phyloP scores from a whole-genome alignment of 2,329 filamentous ascomycete species.

The Plectosphaerella cucumerina region DNA sequence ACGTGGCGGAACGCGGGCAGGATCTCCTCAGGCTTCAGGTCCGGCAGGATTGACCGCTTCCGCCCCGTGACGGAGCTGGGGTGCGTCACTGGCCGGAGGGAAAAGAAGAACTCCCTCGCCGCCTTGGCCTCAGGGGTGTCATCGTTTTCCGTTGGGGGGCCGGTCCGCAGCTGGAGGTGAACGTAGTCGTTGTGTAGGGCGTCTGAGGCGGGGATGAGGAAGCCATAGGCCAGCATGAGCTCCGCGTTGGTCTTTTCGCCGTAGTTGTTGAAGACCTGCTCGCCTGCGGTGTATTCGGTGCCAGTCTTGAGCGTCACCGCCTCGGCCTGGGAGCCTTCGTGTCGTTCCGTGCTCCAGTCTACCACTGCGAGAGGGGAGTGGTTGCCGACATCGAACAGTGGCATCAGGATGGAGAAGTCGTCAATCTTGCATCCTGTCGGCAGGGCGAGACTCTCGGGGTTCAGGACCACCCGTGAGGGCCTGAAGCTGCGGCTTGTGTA shows the following conservation, averaged over 20 bases:
- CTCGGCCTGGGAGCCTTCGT: background rate
- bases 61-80: conserved; percentile 43
- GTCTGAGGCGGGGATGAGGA: conserved; percentile 45
- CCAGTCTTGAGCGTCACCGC: conserved; percentile 30
- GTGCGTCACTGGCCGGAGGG: conserved; percentile 43
- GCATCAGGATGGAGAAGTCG: conserved; percentile 65
- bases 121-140: conserved; percentile 14
- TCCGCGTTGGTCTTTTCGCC: conserved; percentile 71
- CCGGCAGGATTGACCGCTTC: conserved; percentile 29
- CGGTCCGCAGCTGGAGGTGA: conserved; percentile 45
- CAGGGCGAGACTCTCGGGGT: conserved; percentile 22
- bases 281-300: conserved; percentile 44
- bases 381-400: conserved; percentile 69
- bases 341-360: conserved; percentile 44
- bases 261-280: conserved; percentile 67
- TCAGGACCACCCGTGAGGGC: conserved; percentile 51
- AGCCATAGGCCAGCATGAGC: conserved; percentile 60
- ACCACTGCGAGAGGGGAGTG: conserved; percentile 59
- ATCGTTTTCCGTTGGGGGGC: conserved; percentile 13
- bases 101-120: conserved; percentile 44
- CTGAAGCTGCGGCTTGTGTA: conserved; percentile 64
- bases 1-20: conserved; percentile 43
- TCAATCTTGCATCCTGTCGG: conserved; percentile 40
- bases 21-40: conserved; percentile 16
- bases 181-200: conserved; percentile 56